A percentile compares a stretch with the other conserved stretches of the same genome.
phyloP scores from a whole-genome alignment of 352 stramenopile species.

The Globisporangium alternatum region DNA sequence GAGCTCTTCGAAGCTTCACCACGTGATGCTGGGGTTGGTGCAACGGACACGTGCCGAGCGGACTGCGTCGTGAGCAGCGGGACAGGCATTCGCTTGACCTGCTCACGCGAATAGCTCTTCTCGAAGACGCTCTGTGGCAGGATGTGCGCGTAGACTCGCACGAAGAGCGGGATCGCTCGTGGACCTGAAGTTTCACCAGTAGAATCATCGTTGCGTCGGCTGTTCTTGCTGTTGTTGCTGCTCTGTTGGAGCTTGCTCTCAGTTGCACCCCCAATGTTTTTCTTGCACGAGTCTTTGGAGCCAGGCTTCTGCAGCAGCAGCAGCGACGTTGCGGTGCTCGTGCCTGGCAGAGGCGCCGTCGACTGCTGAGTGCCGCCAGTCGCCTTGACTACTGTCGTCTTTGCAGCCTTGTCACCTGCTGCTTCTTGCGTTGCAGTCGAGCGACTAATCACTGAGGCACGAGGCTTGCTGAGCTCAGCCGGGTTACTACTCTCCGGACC shows the following conservation, averaged over 20 bases:
- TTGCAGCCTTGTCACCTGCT: slow-evolving; percentile 25
- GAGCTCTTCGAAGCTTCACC: neutral
- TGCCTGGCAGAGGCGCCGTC: neutral
- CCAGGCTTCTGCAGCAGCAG: slow-evolving; percentile 4
- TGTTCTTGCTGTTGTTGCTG: slow-evolving; percentile 16
- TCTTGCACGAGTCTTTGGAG: slow-evolving; percentile 1
- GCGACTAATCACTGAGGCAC: slow-evolving; percentile 52
- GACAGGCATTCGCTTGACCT: slow-evolving; percentile 33
- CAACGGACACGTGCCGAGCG: neutral
- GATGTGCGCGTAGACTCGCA: slow-evolving; percentile 57
- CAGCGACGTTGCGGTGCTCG: neutral
- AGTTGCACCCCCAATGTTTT: too few relatives aligned
- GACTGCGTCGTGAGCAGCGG: slow-evolving; percentile 15
- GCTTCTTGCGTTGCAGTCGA: slow-evolving; percentile 64
- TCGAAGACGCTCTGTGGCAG: slow-evolving; percentile 50
- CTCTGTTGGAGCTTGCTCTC: neutral
- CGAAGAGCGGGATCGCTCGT: slow-evolving; percentile 32
- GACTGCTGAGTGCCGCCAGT: neutral
- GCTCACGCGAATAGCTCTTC: slow-evolving; percentile 36
- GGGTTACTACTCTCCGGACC: neutral
- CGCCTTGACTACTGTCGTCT: neutral
- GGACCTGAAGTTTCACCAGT: neutral
- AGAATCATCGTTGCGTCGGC: neutral
- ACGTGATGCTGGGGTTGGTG: neutral
- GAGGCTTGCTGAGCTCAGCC: slow-evolving; percentile 12